Base-by-base conservation (phyloP, 805 yeast genomes). In the Saturnispora halmiae region DNA sequence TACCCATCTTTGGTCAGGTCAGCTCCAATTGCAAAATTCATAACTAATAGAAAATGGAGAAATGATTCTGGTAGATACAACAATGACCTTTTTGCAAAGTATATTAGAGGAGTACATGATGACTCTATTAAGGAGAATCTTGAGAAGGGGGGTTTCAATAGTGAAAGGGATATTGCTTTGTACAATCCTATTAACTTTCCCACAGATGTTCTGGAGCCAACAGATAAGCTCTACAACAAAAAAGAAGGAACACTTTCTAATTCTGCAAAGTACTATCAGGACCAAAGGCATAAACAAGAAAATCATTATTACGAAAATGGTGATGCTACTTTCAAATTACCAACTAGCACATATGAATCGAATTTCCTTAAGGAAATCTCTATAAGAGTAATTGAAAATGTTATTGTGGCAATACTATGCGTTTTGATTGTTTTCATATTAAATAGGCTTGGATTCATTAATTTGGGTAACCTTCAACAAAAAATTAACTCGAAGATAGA, bases 1-100 rank as follows among this genome's bases (percentile, higher is more conserved):
- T 90, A 80, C 55, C 96, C 96, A 0, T 78, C 94, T 0, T 60
- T 90, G 36, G 86, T 90, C 7, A 74, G 76, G 42, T 73, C 85
- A 6, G 92, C 96, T 0, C 90, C 94, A 0, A 52, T 72, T 2
- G 80, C 95, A 0, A 67, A 72, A 38, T 86, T 80, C 61, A 77
- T 72, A 31, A 47, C 59, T 16, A 51, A 65, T 46, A 68, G 64
- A 31, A 56, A 65, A 30, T 70, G 74, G 71, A 61, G 73, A 46
- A 45, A 57, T 1, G 56, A 67, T 1, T 53, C 63, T 4, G 51
- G 64, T 6, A 54, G 69, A 39, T 51, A 55, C 24, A 59, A 64
- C 36, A 63, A 64, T 7, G 65, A 61, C 15, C 54, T 66, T 18
- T 59, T 72, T 40, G 59, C 58, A 18, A 58, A 65, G 1, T 66